These are phyloP conservation scores for Picochlorum costavermella DNA, from an alignment of 139 green algal genomes.

Conservation along the genomic window DNA sequence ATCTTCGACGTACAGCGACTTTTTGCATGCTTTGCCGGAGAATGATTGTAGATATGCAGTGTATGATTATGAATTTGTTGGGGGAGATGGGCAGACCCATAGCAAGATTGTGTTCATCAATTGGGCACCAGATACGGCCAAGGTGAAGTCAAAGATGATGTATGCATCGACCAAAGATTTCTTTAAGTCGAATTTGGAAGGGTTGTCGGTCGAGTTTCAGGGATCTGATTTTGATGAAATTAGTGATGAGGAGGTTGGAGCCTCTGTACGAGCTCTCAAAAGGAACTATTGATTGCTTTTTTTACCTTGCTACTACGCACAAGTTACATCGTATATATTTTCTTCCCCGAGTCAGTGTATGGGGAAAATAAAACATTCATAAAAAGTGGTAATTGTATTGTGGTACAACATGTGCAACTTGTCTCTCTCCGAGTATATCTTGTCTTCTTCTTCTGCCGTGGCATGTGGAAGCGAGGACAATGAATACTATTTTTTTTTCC, in stretches of 20 bases:
- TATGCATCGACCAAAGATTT: conserved; percentile 85
- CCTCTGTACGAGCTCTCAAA: conserved; percentile 21
- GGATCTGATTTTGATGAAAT: conserved; percentile 58
- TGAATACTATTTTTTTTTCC: too few species aligned
- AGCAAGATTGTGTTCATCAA: conserved; percentile 82
- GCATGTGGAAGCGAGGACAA: too few species aligned
- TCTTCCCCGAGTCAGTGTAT: too few species aligned
- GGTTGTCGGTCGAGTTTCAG: conserved; percentile 66
- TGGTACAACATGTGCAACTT: too few species aligned
- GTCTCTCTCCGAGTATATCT: too few species aligned
- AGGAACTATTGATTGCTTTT: conserved; percentile 23
- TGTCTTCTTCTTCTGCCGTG: too few species aligned
- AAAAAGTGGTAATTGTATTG: too few species aligned
- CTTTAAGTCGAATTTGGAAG: conserved; percentile 75
- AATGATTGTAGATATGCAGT: conserved; percentile 74
- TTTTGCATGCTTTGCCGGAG: conserved; percentile 53
- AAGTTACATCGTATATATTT: too few species aligned
- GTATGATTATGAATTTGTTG: conserved; percentile 70
- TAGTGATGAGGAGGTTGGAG: conserved; percentile 33
- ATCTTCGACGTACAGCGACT: conserved; percentile 55
- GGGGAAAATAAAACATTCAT: too few species aligned
- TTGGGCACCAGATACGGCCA: conserved; percentile 65
- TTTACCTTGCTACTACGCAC: background rate
- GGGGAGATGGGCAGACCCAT: conserved; percentile 53
- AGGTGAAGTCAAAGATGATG: conserved; percentile 79